These are phyloP conservation scores for Colletotrichum scovillei DNA, from an alignment of 2,329 filamentous ascomycete species.

Conservation along the genomic window DNA sequence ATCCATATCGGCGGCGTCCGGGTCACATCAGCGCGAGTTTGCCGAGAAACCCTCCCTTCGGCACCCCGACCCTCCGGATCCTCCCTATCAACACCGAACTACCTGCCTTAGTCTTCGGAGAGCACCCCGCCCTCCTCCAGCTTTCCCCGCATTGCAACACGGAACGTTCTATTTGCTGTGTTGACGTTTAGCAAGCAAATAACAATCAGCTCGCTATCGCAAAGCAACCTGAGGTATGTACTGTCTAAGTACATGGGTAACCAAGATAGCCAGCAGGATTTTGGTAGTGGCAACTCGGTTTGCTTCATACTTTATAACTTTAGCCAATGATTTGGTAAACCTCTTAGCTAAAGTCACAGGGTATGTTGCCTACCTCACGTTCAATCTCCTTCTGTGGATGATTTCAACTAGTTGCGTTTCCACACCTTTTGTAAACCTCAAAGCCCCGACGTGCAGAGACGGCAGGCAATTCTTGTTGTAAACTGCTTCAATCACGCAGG, in stretches of 20 bases:
- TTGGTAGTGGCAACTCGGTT: too few species aligned
- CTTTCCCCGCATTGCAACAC: not conserved
- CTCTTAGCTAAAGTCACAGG: too few species aligned
- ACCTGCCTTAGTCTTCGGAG: not conserved
- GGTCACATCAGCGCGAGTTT: constrained; percentile 22
- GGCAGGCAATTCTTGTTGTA: too few species aligned
- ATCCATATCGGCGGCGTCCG: constrained; percentile 12
- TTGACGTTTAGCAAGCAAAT: too few species aligned
- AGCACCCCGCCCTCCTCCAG: not conserved
- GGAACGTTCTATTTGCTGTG: not conserved
- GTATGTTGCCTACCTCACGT: too few species aligned
- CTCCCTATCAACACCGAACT: constrained; percentile 16
- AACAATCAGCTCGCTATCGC: not conserved
- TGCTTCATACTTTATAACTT: too few species aligned
- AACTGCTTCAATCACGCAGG: too few species aligned
- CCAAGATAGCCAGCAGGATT: too few species aligned
- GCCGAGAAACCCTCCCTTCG: constrained; percentile 6
- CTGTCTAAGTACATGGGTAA: too few species aligned
- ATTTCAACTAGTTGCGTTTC: too few species aligned
- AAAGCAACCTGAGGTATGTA: not conserved
- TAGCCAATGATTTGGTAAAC: too few species aligned
- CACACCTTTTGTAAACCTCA: not conserved
- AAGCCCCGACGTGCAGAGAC: not conserved
- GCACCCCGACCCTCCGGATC: constrained; percentile 13
- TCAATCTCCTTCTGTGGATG: too few species aligned